Base-by-base conservation (phyloP, 192 early-diverging fungal genomes). In the Mortierella alpina region DNA sequence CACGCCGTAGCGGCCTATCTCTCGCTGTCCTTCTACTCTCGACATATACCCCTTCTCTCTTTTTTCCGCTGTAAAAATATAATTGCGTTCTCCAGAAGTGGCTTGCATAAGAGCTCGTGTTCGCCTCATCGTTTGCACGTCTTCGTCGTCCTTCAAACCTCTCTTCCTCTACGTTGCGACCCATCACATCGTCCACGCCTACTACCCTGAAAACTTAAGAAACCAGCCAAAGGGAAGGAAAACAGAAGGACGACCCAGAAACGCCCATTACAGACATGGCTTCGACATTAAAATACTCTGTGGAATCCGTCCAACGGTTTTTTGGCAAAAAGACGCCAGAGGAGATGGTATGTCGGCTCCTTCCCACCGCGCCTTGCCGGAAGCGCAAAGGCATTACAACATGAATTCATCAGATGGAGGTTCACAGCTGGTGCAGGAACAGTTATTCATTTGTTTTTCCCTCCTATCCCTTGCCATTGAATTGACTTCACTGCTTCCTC, bases 281-380 rank as follows among this genome's bases (percentile, higher is more conserved):
- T 62, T 80, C 76, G 23, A 72, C 70, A 9, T 63, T 80, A 18
- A 80, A 80, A 58, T 50, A 56, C 11, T 67, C 73, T 17, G 72
- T 82, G 48, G 80, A 79, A 45, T 82, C 80, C 15, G 75, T 88
- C 46, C 89, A 90, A 57, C 73, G 86, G 58, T 86, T 90, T 62
- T 88, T 90, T 86, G 89, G 89, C 48, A 90, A 90, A 63, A 86
- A 85, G 63, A 83, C 84, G 7, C 86, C 86, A 53, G 89, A 90
- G 59, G 89, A 90, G 69, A 70, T 88, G 84, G 88, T 88, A 87
- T 55, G 57, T 42, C 49, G 1, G 20, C 53, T 54, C 7, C 65
- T 15, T 1, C 40, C 31, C 14, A 55, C 20, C 54, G 8, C 54
- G 2, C n/a, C 13, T 55, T 22, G 7, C 54, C 22, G 1, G n/a